Conservation (phyloP, 2,329 filamentous ascomycete species). For the Neobulgaria alba region DNA sequence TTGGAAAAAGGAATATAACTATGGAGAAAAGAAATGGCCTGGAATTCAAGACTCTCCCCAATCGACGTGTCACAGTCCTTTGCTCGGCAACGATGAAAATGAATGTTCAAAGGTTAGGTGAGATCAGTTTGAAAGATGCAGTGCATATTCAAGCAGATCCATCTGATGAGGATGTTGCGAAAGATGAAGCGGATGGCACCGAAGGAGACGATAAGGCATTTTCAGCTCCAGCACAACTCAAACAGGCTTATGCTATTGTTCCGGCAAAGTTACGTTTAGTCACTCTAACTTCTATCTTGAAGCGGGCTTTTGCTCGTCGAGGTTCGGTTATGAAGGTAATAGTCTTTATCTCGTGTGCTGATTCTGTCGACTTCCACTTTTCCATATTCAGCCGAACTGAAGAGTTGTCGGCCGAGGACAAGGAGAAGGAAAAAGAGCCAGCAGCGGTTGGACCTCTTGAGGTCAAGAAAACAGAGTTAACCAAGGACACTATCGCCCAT, state of each 20-base stretch:
- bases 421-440: conserved; percentile 11
- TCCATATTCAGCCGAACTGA: conserved; percentile 54
- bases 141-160: conserved; percentile 70
- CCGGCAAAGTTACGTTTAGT: conserved; percentile 88
- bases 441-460: conserved; percentile 24
- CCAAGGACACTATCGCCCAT: conserved; percentile 55
- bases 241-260: conserved; percentile 81
- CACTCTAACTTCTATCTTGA: conserved; percentile 74
- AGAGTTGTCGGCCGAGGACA: conserved; percentile 24
- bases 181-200: conserved; percentile 38
- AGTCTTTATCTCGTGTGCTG: conserved; percentile 92
- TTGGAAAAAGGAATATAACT: conserved; percentile 56
- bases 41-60: conserved; percentile 54
- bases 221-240: conserved; percentile 82
- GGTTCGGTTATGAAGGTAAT: conserved; percentile 96
- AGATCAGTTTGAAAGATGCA: conserved; percentile 91
- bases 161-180: conserved; percentile 40
- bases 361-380: conserved; percentile 95
- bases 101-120: conserved; percentile 86
- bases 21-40: conserved; percentile 51
- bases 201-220: conserved; percentile 46
- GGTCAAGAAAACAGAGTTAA: conserved; percentile 29
- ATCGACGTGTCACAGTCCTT: conserved; percentile 73
- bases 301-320: conserved; percentile 77
- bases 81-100: conserved; percentile 98